These are phyloP conservation scores for Colletotrichum aenigma DNA, from an alignment of 2,329 filamentous ascomycete species.

Conservation along the genomic window DNA sequence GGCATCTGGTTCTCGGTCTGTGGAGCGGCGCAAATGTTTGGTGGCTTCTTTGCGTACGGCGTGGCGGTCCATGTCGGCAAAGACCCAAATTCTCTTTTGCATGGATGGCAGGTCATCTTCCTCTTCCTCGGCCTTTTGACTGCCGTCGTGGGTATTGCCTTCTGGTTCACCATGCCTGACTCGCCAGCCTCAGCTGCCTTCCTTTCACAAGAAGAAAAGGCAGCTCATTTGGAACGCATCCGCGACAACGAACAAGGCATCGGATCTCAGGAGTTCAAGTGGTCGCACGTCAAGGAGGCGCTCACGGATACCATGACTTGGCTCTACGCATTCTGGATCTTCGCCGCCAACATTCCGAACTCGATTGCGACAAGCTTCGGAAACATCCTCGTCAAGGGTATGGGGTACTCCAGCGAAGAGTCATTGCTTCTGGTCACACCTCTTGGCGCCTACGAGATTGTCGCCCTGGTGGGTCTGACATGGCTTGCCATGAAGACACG, in stretches of 20 bases:
- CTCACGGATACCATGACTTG: slow-evolving; percentile 29
- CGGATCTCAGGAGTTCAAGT: slow-evolving; percentile 71
- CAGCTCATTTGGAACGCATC: slow-evolving; percentile 51
- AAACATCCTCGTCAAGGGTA: slow-evolving; percentile 49
- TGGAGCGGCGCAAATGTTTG: slow-evolving; percentile 42
- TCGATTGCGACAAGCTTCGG: slow-evolving; percentile 41
- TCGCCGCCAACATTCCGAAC: slow-evolving; percentile 32
- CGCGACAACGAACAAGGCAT: slow-evolving; percentile 70
- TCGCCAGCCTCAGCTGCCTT: slow-evolving; percentile 43
- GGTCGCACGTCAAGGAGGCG: slow-evolving; percentile 57
- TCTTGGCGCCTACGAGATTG: slow-evolving; percentile 67
- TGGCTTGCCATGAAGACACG: slow-evolving; percentile 23
- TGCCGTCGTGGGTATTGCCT: slow-evolving; percentile 48
- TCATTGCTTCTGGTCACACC: slow-evolving; percentile 70
- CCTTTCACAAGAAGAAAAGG: slow-evolving; percentile 59
- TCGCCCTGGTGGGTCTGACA: slow-evolving; percentile 50
- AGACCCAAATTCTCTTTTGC: slow-evolving; percentile 46
- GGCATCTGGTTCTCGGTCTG: slow-evolving; percentile 72
- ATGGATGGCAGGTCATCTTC: slow-evolving; percentile 70
- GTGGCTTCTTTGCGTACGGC: slow-evolving; percentile 44
- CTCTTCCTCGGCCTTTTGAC: slow-evolving; percentile 59
- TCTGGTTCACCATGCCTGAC: slow-evolving; percentile 53
- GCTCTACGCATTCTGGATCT: slow-evolving; percentile 27
- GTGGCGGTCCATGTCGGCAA: slow-evolving; percentile 52
- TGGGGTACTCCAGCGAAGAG: slow-evolving; percentile 68